Evolutionary conservation across 495 filamentous ascomycete species (phyloP).

Genomic region (Penicillium argentinense): DNA sequence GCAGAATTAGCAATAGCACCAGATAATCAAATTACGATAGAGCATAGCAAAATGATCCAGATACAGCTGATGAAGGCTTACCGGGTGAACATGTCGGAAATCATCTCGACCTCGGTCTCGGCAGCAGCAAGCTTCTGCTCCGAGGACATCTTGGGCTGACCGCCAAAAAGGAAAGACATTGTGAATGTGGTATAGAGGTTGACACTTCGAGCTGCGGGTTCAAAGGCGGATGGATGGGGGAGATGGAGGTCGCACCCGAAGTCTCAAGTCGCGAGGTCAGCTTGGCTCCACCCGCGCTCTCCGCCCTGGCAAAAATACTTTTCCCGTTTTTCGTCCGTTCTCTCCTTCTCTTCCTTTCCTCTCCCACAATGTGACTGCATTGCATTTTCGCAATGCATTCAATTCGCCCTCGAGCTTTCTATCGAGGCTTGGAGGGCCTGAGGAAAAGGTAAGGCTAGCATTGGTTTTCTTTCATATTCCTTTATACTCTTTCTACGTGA

Average conservation of each 20-base stretch:
- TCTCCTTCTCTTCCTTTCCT: slow-evolving; percentile 14
- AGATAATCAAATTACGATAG: neutral
- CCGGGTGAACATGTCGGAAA: slow-evolving; percentile 96
- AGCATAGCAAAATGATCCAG: neutral
- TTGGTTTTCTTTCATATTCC: slow-evolving; percentile 9
- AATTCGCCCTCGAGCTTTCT: slow-evolving; percentile 35
- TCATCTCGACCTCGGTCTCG: slow-evolving; percentile 88
- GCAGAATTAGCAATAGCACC: no score
- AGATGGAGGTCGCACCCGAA: slow-evolving; percentile 14
- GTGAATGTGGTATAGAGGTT: slow-evolving; percentile 31
- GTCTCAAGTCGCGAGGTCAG: slow-evolving; percentile 27
- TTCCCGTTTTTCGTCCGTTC: slow-evolving; percentile 17
- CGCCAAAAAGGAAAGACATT: slow-evolving; percentile 96
- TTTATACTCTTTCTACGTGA: slow-evolving; percentile 36
- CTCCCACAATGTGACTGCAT: slow-evolving; percentile 23
- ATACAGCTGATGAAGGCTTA: slow-evolving; percentile 45
- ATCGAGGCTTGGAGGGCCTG: slow-evolving; percentile 24
- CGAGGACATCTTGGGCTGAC: slow-evolving; percentile 80
- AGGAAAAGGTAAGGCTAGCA: slow-evolving; percentile 36
- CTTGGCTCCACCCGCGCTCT: slow-evolving; percentile 32
- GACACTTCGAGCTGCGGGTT: slow-evolving; percentile 5
- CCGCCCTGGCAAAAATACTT: slow-evolving; percentile 23
- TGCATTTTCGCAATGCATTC: slow-evolving; percentile 32
- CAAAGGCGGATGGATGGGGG: slow-evolving; percentile 2
- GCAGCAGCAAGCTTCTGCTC: slow-evolving; percentile 94